Percentiles rank a stretch among this genome's conserved stretches.
Evolutionary conservation across 306 rosid genomes (phyloP).

Genomic region (Cucurbita argyrosperma): DNA sequence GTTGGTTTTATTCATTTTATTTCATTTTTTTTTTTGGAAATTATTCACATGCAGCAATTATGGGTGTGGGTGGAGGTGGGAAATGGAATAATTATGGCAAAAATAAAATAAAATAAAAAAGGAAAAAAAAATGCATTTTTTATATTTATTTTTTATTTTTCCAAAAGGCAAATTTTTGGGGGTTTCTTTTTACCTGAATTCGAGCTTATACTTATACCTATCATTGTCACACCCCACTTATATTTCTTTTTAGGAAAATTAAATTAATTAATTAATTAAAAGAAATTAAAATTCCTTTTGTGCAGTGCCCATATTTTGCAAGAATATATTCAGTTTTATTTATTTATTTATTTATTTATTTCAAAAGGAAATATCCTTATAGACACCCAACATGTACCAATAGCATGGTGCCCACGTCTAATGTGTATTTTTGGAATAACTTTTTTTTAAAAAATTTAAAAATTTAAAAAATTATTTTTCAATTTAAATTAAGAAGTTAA

Average conservation of each 20-base stretch:
- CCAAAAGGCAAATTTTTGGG: not conserved
- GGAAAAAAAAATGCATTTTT: not conserved
- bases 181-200: not conserved
- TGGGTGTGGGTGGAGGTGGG: not conserved
- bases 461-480: no score
- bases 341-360: not conserved
- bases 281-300: not conserved
- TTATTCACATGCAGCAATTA: not conserved
- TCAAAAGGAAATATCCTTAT: not conserved
- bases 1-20: not conserved
- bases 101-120: not conserved
- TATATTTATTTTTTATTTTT: not conserved
- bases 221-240: not conserved
- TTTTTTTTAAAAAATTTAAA: no score
- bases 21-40: no score
- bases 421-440: no score
- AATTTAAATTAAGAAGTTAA: no score
- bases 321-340: not conserved
- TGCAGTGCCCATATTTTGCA: not conserved
- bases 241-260: not conserved
- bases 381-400: not conserved
- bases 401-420: not conserved
- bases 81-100: not conserved
- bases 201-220: not conserved
- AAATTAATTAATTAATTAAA: no score